Conservation (phyloP, 805 yeast genomes). For the Ogataea saltuana region DNA sequence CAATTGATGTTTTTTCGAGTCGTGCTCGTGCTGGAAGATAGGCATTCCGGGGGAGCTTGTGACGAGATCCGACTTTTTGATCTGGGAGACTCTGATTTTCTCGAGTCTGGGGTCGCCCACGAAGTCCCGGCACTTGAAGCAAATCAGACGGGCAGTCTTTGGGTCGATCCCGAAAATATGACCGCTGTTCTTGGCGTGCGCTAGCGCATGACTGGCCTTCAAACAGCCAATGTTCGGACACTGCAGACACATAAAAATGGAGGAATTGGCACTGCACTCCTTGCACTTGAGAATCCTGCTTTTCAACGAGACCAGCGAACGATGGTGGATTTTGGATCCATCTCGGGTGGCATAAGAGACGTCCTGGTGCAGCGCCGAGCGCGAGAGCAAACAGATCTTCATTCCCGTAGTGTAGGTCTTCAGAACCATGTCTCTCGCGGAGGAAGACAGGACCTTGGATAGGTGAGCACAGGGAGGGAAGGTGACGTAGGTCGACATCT, state of each 20-base stretch:
- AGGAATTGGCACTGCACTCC: constrained; percentile 45
- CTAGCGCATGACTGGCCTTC: constrained; percentile 45
- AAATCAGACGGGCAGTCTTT: constrained; percentile 64
- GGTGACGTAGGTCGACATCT: constrained; percentile 29
- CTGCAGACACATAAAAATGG: constrained; percentile 66
- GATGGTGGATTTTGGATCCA: constrained; percentile 41
- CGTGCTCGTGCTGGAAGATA: constrained; percentile 31
- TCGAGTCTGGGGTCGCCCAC: constrained; percentile 63
- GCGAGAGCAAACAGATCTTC: constrained; percentile 40
- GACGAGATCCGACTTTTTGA: constrained; percentile 23
- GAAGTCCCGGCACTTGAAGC: constrained; percentile 77
- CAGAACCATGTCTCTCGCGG: constrained; percentile 50
- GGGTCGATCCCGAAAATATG: constrained; percentile 69
- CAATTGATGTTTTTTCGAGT: constrained; percentile 26
- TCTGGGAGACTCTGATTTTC: constrained; percentile 41
- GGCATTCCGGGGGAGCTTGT: constrained; percentile 35
- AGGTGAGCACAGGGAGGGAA: constrained; percentile 54
- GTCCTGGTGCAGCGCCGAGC: constrained; percentile 15
- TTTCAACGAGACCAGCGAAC: constrained; percentile 42
- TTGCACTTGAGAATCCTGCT: constrained; percentile 50
- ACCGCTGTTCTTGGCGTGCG: constrained; percentile 47
- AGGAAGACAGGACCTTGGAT: constrained; percentile 46
- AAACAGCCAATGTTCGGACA: constrained; percentile 78
- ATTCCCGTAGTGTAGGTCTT: constrained; percentile 54
- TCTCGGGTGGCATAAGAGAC: constrained; percentile 34